These are phyloP conservation scores for Beauveria bassiana DNA, from an alignment of 2,329 filamentous ascomycete genomes.

Conservation along the genomic window DNA sequence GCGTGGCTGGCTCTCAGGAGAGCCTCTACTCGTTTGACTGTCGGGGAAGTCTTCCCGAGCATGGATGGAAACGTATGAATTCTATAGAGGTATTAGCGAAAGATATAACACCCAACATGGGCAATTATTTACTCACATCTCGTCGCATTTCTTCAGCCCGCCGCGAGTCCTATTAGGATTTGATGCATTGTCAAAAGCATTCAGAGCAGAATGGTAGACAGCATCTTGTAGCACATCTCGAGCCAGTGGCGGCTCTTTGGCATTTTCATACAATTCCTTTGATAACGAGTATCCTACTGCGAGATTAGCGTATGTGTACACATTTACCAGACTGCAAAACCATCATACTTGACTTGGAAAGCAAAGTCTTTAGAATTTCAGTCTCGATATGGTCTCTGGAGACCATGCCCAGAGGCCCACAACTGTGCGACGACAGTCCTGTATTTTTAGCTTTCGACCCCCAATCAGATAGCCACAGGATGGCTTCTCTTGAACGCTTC, in stretches of 20 bases:
- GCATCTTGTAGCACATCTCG: conserved; percentile 47
- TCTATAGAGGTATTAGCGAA: conserved; percentile 31
- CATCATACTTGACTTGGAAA: conserved; percentile 51
- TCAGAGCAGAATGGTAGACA: conserved; percentile 56
- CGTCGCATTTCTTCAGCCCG: conserved; percentile 67
- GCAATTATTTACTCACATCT: conserved; percentile 48
- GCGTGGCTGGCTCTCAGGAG: conserved; percentile 67
- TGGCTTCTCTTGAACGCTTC: conserved; percentile 51
- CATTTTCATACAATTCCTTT: conserved; percentile 51
- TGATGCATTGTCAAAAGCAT: conserved; percentile 71
- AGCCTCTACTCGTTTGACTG: conserved; percentile 49
- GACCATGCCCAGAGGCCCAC: conserved; percentile 57
- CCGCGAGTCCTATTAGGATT: conserved; percentile 73
- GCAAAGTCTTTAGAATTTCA: conserved; percentile 61
- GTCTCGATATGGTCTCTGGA: conserved; percentile 55
- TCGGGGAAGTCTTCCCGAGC: conserved; percentile 43
- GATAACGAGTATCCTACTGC: conserved; percentile 53
- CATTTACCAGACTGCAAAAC: neutral
- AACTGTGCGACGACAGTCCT: conserved; percentile 29
- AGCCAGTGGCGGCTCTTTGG: conserved; percentile 40
- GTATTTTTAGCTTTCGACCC: conserved; percentile 36
- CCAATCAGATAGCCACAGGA: conserved; percentile 71
- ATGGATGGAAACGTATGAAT: conserved; percentile 56
- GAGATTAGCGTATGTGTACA: conserved; percentile 5
- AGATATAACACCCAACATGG: neutral